A percentile compares a stretch with the other conserved stretches of the same genome.
phyloP scores from a whole-genome alignment of 768 basidiomycete species.

The Tulasnella sp. region DNA sequence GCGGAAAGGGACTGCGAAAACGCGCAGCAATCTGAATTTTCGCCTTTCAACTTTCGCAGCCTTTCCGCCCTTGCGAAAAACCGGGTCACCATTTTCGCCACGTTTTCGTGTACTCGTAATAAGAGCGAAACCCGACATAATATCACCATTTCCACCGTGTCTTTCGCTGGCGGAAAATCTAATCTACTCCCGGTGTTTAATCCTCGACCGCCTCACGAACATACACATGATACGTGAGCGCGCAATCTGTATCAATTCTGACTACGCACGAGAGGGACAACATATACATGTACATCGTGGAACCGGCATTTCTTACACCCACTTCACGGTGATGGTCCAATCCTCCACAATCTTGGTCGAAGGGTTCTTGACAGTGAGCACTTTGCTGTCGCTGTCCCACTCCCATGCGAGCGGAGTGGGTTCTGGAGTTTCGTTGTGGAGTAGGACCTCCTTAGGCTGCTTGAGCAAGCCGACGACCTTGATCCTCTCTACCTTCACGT shows the following conservation, averaged over 20 bases:
- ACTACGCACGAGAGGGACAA: background rate
- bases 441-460: slow-evolving; percentile 46
- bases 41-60: no score
- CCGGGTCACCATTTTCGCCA: no score
- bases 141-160: no score
- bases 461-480: slow-evolving; percentile 59
- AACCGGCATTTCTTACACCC: background rate
- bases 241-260: background rate
- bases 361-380: slow-evolving; percentile 44
- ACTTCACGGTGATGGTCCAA: slow-evolving; percentile 40
- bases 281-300: background rate
- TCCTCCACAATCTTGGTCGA: slow-evolving; percentile 44
- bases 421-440: background rate
- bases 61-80: no score
- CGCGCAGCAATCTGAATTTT: no score
- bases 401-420: background rate
- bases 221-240: background rate
- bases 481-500: slow-evolving; percentile 73
- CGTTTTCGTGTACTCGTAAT: no score
- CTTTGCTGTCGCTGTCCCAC: background rate
- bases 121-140: no score
- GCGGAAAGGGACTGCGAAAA: no score
- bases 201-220: no score
- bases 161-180: no score
- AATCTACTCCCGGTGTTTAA: no score